Percentiles rank a stretch among this genome's conserved stretches.
Evolutionary conservation across 306 rosid genomes (phyloP).

Genomic region (Pyrus pyrifolia): DNA sequence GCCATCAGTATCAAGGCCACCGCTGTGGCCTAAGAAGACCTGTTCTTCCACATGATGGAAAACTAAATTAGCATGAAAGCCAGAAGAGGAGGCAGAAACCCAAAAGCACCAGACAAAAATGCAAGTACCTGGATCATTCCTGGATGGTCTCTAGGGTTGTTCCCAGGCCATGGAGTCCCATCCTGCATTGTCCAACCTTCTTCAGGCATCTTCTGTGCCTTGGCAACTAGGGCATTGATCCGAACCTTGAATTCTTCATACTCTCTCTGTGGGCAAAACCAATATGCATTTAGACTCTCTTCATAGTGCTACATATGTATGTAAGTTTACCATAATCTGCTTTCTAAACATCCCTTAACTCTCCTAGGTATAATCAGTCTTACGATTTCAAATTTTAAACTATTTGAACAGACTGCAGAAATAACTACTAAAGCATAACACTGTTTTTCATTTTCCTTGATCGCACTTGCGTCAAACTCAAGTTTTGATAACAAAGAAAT

Average conservation of each 20-base stretch:
- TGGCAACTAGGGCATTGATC: constrained; percentile 87
- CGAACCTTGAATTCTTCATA: constrained; percentile 94
- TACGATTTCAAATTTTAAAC: not conserved
- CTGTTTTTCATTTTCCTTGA: not conserved
- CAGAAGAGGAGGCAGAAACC: not conserved
- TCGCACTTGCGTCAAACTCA: not conserved
- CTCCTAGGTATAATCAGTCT: not conserved
- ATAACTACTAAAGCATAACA: not conserved
- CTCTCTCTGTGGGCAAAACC: constrained; percentile 63
- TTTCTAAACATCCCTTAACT: not conserved
- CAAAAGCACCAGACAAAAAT: constrained; percentile 2
- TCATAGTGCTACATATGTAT: not conserved
- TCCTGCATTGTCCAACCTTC: constrained; percentile 99
- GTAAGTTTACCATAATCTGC: not conserved
- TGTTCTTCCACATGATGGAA: constrained; percentile 26
- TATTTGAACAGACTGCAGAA: not conserved
- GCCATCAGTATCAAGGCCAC: constrained; percentile 97
- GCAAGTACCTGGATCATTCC: constrained; percentile 95
- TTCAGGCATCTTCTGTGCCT: constrained; percentile 97
- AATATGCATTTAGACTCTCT: not conserved
- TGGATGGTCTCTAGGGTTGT: constrained; percentile 97
- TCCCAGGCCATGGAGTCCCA: constrained; percentile 99
- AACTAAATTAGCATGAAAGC: constrained; percentile 8
- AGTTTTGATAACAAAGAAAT: not conserved
- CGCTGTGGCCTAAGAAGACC: constrained; percentile 99